Evolutionary conservation across 2,329 filamentous ascomycete species (phyloP), one percentile per base, ranked within the genome.

Genomic region (Botryotinia globosa): DNA sequence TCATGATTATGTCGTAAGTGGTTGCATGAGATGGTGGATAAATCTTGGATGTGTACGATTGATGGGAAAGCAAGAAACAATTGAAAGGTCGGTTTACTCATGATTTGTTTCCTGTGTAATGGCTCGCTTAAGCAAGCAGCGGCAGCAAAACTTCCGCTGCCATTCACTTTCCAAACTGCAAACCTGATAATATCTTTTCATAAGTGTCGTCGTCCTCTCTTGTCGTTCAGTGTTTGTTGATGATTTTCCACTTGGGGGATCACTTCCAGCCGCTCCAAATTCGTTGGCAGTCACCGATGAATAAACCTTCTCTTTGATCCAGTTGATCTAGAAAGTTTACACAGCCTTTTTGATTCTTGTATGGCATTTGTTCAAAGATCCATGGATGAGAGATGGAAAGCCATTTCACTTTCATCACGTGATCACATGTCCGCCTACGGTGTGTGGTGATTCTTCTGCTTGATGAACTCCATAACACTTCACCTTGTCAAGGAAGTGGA

Each of bases 161-260:
- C 14, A 42, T 67, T 67, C 65, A 56, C 37, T 42, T 54, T 32
- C 4, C 9, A 29, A 22, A 9, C 1, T 0, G 29, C 8, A 16
- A 29, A 18, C 3, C 2, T 54, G 1, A 29, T 4, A 29, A 29
- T 7, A 12, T 3, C 10, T 20, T 5, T 9, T 64, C 5, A 32
- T 9, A 16, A 48, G 42, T 54, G 7, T 12, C 2, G 7, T 12
- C 2, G 8, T 29, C 9, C n/a, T 45, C 45, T 54, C 14, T 39
- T 10, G 29, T 16, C 8, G 0, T 10, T 12, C 5, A 4, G 4
- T 6, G 9, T 25, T 12, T n/a, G 4, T 14, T 32, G 1, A 51
- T 29, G 16, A 42, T 12, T 2, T 54, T 18, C 18, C 32, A 54
- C 14, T 22, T 39, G 12, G 4, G 20, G 10, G 18, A n/a, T n/a